Evolutionary conservation across 2,329 filamentous ascomycete genomes (phyloP).

Genomic region (Xenoacremonium recifei): DNA sequence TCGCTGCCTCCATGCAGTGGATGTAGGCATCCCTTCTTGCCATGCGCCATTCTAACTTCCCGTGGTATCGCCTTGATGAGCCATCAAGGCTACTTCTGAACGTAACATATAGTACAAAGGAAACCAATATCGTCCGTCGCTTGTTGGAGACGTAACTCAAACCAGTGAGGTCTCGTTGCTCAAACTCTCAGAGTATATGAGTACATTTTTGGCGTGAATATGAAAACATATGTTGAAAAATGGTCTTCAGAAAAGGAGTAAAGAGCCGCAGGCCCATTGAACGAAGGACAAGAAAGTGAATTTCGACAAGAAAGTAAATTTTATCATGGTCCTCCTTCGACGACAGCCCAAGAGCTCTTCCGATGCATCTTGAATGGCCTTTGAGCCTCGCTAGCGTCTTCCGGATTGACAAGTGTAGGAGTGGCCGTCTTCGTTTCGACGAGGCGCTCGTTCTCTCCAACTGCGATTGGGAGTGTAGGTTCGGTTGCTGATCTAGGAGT

Average conservation of each 20-base stretch:
- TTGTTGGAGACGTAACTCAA: no score
- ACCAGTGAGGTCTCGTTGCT: no score
- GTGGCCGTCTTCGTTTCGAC: slow-evolving; percentile 40
- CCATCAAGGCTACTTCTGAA: slow-evolving; percentile 12
- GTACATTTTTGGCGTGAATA: no score
- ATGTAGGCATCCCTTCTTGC: slow-evolving; percentile 11
- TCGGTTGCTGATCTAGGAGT: slow-evolving; percentile 9
- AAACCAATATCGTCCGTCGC: no score
- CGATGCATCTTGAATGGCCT: slow-evolving; percentile 47
- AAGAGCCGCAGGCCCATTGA: no score
- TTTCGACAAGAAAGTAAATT: slow-evolving; percentile 18
- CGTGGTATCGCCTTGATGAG: slow-evolving; percentile 16
- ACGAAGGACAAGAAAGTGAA: no score
- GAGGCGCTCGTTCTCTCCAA: slow-evolving; percentile 29
- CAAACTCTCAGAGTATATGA: no score
- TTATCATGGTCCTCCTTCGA: slow-evolving; percentile 40
- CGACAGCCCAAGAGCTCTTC: slow-evolving; percentile 45
- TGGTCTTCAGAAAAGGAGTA: no score
- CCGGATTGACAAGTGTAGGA: slow-evolving; percentile 44
- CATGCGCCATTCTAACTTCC: slow-evolving; percentile 21
- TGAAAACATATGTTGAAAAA: no score
- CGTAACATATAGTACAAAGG: no score
- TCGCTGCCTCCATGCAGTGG: slow-evolving; percentile 11
- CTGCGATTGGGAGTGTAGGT: slow-evolving; percentile 12
- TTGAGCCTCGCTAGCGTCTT: slow-evolving; percentile 27